Conservation (phyloP, 2,329 filamentous ascomycete species). For the Didymella pinodella region DNA sequence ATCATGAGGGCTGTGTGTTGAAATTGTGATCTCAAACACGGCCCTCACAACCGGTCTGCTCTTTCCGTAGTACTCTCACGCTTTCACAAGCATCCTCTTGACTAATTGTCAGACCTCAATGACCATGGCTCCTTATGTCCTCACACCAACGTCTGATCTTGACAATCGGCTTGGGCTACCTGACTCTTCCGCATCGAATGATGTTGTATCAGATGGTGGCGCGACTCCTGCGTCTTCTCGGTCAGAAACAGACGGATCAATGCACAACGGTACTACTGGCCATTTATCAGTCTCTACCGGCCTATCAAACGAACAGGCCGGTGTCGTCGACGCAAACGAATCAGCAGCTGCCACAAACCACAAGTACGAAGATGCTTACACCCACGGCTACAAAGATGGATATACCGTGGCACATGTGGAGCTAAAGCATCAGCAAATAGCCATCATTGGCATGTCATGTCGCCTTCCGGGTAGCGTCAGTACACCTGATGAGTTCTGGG, state of each 20-base stretch:
- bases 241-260: neutral
- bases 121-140: constrained; percentile 31
- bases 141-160: constrained; percentile 28
- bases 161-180: constrained; percentile 12
- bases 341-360: neutral
- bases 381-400: constrained; percentile 30
- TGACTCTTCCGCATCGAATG: neutral
- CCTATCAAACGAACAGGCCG: too few relatives aligned
- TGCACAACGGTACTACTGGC: neutral
- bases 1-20: neutral
- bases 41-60: neutral
- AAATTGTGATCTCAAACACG: neutral
- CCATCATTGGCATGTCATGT: constrained; percentile 52
- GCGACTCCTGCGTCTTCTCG: constrained; percentile 1
- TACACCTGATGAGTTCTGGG: constrained; percentile 41
- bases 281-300: neutral
- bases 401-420: constrained; percentile 26
- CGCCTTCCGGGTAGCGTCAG: constrained; percentile 36
- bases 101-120: neutral
- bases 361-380: constrained; percentile 28
- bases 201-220: neutral
- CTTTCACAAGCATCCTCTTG: neutral
- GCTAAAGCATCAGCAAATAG: constrained; percentile 36
- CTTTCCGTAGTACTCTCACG: neutral
- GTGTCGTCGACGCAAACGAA: neutral